Conservation (phyloP, 2,329 filamentous ascomycete genomes). For the Phialophora macrospora region DNA sequence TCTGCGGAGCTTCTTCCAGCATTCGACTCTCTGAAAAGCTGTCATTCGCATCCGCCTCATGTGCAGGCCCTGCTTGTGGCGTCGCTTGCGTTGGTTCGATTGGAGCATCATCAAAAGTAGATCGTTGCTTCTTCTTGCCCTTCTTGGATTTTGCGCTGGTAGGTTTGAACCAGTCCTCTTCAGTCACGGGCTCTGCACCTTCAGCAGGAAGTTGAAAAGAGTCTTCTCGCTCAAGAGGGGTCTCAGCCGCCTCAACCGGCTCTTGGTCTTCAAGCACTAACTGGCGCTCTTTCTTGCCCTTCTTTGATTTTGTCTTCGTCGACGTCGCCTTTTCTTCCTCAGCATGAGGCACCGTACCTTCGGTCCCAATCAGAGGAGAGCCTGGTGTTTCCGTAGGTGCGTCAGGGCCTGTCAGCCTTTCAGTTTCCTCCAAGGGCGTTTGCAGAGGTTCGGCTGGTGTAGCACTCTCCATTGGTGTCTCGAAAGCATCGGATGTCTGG, state of each 20-base stretch:
- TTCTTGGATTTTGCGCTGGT: conserved; percentile 42
- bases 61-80: neutral
- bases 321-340: neutral
- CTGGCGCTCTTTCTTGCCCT: conserved; percentile 16
- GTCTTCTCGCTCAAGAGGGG: neutral
- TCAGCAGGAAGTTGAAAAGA: neutral
- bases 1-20: neutral
- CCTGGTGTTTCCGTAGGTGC: neutral
- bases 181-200: neutral
- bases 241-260: neutral
- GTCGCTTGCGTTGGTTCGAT: neutral
- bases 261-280: neutral
- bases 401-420: neutral
- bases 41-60: neutral
- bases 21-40: neutral
- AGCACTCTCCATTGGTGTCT: neutral
- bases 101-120: neutral
- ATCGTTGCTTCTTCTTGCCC: conserved; percentile 16
- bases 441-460: neutral
- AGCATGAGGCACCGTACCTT: neutral
- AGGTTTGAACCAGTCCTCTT: neutral
- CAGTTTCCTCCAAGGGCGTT: neutral
- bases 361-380: neutral
- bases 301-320: conserved; percentile 42
- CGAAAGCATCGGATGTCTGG: neutral